These are phyloP conservation scores for Salicornia ramosissima DNA, from an alignment of 148 eudicot genomes.

Conservation along the genomic window DNA sequence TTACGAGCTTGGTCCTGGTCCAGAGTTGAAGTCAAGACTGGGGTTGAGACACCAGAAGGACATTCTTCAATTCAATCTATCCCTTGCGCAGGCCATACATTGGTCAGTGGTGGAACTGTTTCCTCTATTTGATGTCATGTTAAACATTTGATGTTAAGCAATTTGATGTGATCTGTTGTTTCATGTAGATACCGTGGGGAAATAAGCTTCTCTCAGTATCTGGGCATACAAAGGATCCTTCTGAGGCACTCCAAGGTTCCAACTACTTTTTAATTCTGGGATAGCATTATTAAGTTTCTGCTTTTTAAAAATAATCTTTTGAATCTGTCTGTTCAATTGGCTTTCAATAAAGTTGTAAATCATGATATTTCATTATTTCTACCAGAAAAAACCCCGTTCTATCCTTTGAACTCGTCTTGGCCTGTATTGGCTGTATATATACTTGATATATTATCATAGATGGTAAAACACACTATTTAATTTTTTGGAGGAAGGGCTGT, in stretches of 20 bases:
- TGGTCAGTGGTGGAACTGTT: constrained; percentile 54
- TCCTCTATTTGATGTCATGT: constrained; percentile 2
- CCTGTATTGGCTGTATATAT: background rate
- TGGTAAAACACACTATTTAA: constrained; percentile 5
- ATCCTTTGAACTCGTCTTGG: background rate
- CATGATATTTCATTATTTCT: background rate
- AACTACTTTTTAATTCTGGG: background rate
- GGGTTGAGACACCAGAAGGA: constrained; percentile 38
- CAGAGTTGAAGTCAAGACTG: constrained; percentile 67
- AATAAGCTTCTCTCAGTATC: constrained; percentile 85
- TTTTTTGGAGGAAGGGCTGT: background rate
- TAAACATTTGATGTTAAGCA: background rate
- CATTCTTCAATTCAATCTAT: constrained; percentile 41
- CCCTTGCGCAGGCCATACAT: constrained; percentile 87
- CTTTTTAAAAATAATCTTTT: background rate
- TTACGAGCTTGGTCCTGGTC: constrained; percentile 95
- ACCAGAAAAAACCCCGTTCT: too few relatives aligned
- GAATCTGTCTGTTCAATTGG: background rate
- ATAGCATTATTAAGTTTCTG: too few relatives aligned
- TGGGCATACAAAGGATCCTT: constrained; percentile 90
- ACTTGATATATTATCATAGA: background rate
- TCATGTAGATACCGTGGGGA: constrained; percentile 81
- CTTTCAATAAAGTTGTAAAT: background rate
- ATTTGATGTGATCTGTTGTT: constrained; percentile 8
- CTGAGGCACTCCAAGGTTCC: constrained; percentile 73